Percentiles rank a stretch among this genome's conserved stretches.
Evolutionary conservation across 192 early-diverging fungal genomes (phyloP).

Genomic region (Umbelopsis vinacea): DNA sequence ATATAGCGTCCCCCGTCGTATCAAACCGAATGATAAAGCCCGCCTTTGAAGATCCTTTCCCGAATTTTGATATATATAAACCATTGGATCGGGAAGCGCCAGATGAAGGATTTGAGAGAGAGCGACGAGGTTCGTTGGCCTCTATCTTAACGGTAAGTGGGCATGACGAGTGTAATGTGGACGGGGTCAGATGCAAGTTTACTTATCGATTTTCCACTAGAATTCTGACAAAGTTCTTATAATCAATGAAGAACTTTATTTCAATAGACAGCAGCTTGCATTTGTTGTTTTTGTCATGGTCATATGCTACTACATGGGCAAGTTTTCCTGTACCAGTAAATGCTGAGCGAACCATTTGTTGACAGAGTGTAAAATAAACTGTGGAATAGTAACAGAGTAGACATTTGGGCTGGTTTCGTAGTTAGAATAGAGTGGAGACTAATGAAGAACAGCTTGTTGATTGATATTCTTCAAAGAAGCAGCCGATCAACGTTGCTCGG

Average conservation of each 20-base stretch:
- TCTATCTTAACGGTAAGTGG: conserved; percentile 5
- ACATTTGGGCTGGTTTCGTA: too few species aligned
- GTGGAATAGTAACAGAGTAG: too few species aligned
- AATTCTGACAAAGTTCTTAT: conserved; percentile 29
- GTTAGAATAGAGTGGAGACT: too few species aligned
- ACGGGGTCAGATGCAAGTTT: not conserved
- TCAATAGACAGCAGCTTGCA: conserved; percentile 39
- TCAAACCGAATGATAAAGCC: not conserved
- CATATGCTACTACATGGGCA: conserved; percentile 44
- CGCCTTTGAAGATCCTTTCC: not conserved
- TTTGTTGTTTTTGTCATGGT: conserved; percentile 39
- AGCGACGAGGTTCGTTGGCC: not conserved
- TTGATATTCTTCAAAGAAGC: too few species aligned
- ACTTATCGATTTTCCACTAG: not conserved
- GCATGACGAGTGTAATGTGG: not conserved
- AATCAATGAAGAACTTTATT: conserved; percentile 40
- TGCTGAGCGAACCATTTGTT: not conserved
- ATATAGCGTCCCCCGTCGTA: not conserved
- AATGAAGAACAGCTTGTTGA: too few species aligned
- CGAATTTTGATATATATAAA: not conserved
- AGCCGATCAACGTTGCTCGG: too few species aligned
- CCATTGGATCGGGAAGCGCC: not conserved
- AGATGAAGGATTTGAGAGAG: not conserved
- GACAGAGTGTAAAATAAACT: too few species aligned
- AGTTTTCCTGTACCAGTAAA: conserved; percentile 31